A percentile compares a stretch with the other conserved stretches of the same genome.
Evolutionary conservation across 805 yeast species (phyloP).

Genomic region (Teunomyces gatunensis): DNA sequence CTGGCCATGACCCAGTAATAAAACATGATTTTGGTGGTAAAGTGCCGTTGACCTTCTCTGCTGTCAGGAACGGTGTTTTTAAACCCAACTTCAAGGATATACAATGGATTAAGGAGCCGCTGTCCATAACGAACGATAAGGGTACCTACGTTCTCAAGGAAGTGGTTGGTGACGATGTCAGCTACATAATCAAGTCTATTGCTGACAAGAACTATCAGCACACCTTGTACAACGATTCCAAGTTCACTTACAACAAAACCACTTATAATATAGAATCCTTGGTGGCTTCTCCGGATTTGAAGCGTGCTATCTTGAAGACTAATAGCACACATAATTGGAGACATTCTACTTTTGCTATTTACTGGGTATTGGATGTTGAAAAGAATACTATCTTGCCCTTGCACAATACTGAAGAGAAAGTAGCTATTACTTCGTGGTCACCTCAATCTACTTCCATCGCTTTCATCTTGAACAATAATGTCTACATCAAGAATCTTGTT

Average conservation of each 20-base stretch:
- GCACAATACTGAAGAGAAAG: conserved; percentile 13
- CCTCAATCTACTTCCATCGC: conserved; percentile 56
- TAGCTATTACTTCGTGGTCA: conserved; percentile 62
- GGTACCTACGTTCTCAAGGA: conserved; percentile 59
- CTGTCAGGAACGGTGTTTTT: conserved; percentile 54
- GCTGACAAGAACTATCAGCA: conserved; percentile 44
- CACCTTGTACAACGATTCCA: conserved; percentile 49
- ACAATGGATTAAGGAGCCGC: conserved; percentile 67
- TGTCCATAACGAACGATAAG: conserved; percentile 49
- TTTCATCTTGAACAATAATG: conserved; percentile 54
- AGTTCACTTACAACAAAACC: conserved; percentile 38
- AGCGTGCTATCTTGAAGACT: conserved; percentile 56
- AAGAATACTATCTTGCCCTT: conserved; percentile 9
- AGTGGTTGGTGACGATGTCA: conserved; percentile 38
- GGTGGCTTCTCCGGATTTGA: conserved; percentile 65
- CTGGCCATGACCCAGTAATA: not conserved
- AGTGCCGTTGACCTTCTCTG: conserved; percentile 26
- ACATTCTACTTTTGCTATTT: conserved; percentile 45
- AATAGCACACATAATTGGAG: conserved; percentile 60
- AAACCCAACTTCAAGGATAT: conserved; percentile 50
- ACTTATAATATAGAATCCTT: conserved; percentile 50
- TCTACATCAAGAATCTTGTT: conserved; percentile 46
- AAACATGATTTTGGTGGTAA: conserved; percentile 16
- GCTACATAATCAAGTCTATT: conserved; percentile 56
- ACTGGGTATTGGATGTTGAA: conserved; percentile 39